phyloP scores from a whole-genome alignment of 2,329 filamentous ascomycete species.

The Elsinoe australis region DNA sequence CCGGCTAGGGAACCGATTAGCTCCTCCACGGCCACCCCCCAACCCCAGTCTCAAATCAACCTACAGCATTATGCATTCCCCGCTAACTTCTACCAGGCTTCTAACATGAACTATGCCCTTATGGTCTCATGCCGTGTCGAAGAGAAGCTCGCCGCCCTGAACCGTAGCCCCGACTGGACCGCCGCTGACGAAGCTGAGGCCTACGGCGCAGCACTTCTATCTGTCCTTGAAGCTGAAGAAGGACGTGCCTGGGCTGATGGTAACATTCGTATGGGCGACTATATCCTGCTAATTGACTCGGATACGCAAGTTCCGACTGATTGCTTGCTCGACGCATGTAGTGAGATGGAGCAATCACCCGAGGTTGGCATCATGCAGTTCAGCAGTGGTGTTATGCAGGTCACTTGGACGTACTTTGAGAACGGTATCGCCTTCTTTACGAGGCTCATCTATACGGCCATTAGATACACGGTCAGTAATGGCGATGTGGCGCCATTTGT shows the following conservation, averaged over 20 bases:
- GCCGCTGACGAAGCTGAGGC: slow-evolving; percentile 35
- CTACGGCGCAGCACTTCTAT: slow-evolving; percentile 45
- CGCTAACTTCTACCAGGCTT: slow-evolving; percentile 31
- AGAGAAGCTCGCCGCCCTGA: slow-evolving; percentile 43
- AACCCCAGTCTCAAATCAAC: no score
- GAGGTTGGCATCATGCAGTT: slow-evolving; percentile 69
- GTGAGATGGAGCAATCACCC: slow-evolving; percentile 64
- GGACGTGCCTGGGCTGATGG: slow-evolving; percentile 52
- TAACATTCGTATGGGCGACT: slow-evolving; percentile 54
- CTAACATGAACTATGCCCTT: slow-evolving; percentile 68
- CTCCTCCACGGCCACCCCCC: no score
- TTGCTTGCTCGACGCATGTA: slow-evolving; percentile 59
- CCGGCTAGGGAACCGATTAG: no score
- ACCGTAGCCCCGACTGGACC: slow-evolving; percentile 32
- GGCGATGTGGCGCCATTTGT: slow-evolving; percentile 70
- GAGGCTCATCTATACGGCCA: slow-evolving; percentile 67
- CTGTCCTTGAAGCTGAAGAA: slow-evolving; percentile 48
- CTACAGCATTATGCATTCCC: no score
- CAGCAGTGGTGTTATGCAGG: slow-evolving; percentile 68
- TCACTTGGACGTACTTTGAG: slow-evolving; percentile 65
- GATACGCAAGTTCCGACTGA: slow-evolving; percentile 62
- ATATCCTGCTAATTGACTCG: slow-evolving; percentile 61
- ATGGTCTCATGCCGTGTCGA: slow-evolving; percentile 56
- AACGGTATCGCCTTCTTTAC: slow-evolving; percentile 73
- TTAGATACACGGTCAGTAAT: slow-evolving; percentile 60